These are phyloP conservation scores for Gymnopilus dilepis DNA, from an alignment of 768 basidiomycete species.

Conservation along the genomic window DNA sequence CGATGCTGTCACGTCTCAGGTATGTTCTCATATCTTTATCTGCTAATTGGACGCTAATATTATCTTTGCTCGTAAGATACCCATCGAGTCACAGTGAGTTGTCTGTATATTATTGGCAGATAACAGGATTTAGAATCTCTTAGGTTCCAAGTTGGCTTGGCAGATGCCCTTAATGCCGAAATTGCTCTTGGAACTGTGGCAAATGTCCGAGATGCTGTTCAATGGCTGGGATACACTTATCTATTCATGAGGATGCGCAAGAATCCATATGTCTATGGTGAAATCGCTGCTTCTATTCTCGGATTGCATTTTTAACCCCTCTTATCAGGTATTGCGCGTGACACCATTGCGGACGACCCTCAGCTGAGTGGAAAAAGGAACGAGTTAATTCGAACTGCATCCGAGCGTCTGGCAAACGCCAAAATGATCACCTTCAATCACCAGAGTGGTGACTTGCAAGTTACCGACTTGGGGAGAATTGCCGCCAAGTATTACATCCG, in stretches of 20 bases:
- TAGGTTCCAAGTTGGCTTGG: slow-evolving; percentile 82
- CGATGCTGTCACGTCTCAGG: slow-evolving; percentile 86
- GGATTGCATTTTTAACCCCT: not conserved
- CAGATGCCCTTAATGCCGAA: slow-evolving; percentile 94
- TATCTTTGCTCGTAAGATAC: slow-evolving; percentile 56
- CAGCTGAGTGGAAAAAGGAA: slow-evolving; percentile 71
- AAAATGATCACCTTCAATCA: slow-evolving; percentile 85
- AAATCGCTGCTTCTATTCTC: not conserved
- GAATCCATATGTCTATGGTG: slow-evolving; percentile 88
- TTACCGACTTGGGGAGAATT: slow-evolving; percentile 94
- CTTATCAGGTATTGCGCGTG: slow-evolving; percentile 72
- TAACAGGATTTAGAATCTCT: slow-evolving; percentile 8
- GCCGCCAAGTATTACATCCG: slow-evolving; percentile 97
- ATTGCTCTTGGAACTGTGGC: slow-evolving; percentile 94
- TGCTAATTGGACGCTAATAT: not conserved
- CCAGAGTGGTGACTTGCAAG: slow-evolving; percentile 59
- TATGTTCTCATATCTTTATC: slow-evolving; percentile 32
- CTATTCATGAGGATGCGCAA: slow-evolving; percentile 93
- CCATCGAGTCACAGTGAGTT: slow-evolving; percentile 93
- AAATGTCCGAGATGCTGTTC: slow-evolving; percentile 82
- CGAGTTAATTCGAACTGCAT: slow-evolving; percentile 70
- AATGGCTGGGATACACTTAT: slow-evolving; percentile 98
- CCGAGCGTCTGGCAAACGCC: slow-evolving; percentile 65
- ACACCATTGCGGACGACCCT: slow-evolving; percentile 72
- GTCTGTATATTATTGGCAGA: not conserved